These are phyloP conservation scores for Colletotrichum spaethianum DNA, from an alignment of 2,329 filamentous ascomycete species.

Conservation along the genomic window DNA sequence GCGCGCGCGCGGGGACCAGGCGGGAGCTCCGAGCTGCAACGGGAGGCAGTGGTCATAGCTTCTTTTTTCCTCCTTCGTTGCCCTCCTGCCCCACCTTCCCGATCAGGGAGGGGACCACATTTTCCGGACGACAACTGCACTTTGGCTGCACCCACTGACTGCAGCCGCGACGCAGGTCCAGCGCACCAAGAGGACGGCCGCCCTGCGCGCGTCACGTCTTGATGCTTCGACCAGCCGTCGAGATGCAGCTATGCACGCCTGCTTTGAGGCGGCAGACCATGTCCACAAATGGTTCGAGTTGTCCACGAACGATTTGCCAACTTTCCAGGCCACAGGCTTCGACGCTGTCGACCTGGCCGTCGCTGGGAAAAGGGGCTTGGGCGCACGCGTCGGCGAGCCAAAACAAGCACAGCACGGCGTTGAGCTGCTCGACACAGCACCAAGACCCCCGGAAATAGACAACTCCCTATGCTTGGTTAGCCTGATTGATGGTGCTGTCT, in stretches of 20 bases:
- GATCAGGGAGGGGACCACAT: conserved; percentile 27
- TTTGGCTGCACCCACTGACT: not conserved
- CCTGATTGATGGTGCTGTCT: rapidly evolving
- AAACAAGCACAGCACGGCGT: not conserved
- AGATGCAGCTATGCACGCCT: too few species aligned
- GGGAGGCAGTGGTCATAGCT: conserved; percentile 34
- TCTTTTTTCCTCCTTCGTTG: not conserved
- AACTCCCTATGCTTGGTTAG: too few species aligned
- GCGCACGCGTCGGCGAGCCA: not conserved
- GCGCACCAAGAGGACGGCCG: not conserved
- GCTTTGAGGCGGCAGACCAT: too few species aligned
- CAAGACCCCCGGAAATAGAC: not conserved
- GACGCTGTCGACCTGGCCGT: not conserved
- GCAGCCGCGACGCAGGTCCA: conserved; percentile 17
- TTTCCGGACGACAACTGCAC: not conserved
- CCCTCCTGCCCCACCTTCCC: conserved; percentile 33
- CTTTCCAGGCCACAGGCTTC: not conserved
- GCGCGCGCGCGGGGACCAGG: not conserved
- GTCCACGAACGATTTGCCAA: too few species aligned
- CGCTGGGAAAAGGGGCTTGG: not conserved
- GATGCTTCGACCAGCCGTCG: not conserved
- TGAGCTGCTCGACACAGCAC: not conserved
- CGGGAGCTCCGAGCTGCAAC: conserved; percentile 19
- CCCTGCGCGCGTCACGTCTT: not conserved
- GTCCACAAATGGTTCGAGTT: not conserved